Percentiles rank a stretch among this genome's conserved stretches.
Evolutionary conservation across 768 basidiomycete genomes (phyloP).

Genomic region (Lactarius quietus): DNA sequence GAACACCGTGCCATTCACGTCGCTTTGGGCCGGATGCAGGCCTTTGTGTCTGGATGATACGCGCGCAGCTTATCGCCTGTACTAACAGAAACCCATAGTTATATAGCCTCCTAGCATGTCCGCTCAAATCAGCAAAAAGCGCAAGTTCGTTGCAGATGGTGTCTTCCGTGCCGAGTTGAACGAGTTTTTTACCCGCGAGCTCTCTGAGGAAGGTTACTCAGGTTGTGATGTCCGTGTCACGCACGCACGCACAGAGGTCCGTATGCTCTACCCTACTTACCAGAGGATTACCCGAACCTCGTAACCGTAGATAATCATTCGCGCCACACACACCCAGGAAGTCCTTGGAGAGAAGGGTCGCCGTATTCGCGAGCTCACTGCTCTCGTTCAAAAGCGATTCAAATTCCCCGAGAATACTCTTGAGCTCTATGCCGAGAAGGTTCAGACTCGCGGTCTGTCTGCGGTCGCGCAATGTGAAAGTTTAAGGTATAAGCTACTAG

Average conservation of each 20-base stretch:
- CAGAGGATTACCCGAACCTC: slow-evolving; percentile 11
- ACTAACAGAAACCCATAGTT: slow-evolving; percentile 19
- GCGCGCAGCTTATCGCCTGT: not conserved
- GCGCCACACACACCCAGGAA: slow-evolving; percentile 98
- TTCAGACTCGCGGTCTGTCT: slow-evolving; percentile 95
- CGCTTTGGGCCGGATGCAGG: slow-evolving; percentile 22
- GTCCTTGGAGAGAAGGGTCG: slow-evolving; percentile 99
- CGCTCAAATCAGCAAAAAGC: slow-evolving; percentile 92
- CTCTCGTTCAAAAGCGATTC: slow-evolving; percentile 99
- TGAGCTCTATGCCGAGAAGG: slow-evolving; percentile 99
- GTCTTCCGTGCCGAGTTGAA: slow-evolving; percentile 99
- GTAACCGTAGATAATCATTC: slow-evolving; percentile 85
- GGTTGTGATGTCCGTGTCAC: slow-evolving; percentile 99
- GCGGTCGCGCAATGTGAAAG: slow-evolving; percentile 99
- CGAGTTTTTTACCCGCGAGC: slow-evolving; percentile 98
- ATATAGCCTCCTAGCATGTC: slow-evolving; percentile 54
- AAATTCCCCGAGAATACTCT: slow-evolving; percentile 99
- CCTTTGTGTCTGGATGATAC: slow-evolving; percentile 15
- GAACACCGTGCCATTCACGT: not conserved
- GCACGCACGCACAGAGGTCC: slow-evolving; percentile 95
- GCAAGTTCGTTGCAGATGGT: slow-evolving; percentile 98
- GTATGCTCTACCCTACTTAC: not conserved
- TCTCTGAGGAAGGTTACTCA: slow-evolving; percentile 99
- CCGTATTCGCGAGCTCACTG: slow-evolving; percentile 96
- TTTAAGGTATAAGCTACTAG: slow-evolving; percentile 97